A percentile compares a stretch with the other conserved stretches of the same genome.
phyloP scores from a whole-genome alignment of 345 rosid species.

The Orychophragmus violaceus region DNA sequence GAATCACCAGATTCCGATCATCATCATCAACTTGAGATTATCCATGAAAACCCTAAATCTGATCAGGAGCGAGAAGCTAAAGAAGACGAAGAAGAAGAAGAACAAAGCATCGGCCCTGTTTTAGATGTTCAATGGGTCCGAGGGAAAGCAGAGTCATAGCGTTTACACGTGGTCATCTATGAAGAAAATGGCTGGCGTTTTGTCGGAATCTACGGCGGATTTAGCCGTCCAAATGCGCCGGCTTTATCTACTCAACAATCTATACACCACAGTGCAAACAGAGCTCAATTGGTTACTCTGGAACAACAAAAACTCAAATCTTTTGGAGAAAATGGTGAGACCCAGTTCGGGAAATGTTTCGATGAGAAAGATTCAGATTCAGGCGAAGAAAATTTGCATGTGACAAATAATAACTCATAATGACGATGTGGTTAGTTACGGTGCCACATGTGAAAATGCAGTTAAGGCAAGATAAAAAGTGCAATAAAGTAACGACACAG shows the following conservation, averaged over 20 bases:
- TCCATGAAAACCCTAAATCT: conserved; percentile 11
- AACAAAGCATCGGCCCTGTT: conserved; percentile 36
- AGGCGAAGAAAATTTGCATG: conserved; percentile 14
- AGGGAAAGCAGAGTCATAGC: conserved; percentile 95
- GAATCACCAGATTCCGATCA: conserved; percentile 31
- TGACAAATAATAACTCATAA: no score
- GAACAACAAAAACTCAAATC: conserved; percentile 31
- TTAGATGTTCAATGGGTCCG: conserved; percentile 83
- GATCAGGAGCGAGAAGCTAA: neutral
- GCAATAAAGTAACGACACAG: no score
- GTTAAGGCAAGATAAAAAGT: no score
- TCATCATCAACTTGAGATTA: conserved; percentile 7
- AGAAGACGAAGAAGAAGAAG: conserved; percentile 11
- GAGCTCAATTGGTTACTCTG: conserved; percentile 64
- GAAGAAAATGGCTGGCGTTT: conserved; percentile 85
- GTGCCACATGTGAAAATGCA: no score
- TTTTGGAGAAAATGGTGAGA: no score
- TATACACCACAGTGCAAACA: conserved; percentile 56
- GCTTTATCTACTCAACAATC: conserved; percentile 63
- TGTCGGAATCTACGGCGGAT: conserved; percentile 92
- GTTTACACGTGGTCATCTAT: conserved; percentile 77
- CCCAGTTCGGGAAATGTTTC: no score
- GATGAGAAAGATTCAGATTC: neutral
- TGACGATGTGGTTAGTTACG: no score
- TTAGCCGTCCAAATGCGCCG: conserved; percentile 90